These are phyloP conservation scores for Aspergillus cavernicola DNA, from an alignment of 495 filamentous ascomycete species.

Conservation along the genomic window DNA sequence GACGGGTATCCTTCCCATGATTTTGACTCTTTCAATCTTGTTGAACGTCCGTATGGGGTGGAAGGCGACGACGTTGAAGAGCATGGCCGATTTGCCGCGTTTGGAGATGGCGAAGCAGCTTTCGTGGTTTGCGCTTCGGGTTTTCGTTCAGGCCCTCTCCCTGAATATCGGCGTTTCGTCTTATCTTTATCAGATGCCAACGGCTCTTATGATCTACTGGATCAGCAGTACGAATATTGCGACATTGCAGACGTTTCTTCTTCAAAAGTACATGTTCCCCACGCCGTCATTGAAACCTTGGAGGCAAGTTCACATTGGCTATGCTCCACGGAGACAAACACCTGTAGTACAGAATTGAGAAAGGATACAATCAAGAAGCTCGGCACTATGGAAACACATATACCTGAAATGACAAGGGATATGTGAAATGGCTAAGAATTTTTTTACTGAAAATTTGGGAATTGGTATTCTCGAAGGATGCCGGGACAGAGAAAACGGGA, in stretches of 20 bases:
- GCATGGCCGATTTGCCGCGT: conserved; percentile 27
- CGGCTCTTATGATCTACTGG: conserved; percentile 72
- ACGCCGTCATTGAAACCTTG: conserved; percentile 21
- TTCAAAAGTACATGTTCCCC: conserved; percentile 36
- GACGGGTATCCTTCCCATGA: conserved; percentile 58
- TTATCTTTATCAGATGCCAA: conserved; percentile 47
- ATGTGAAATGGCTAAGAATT: not conserved
- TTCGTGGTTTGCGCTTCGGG: conserved; percentile 19
- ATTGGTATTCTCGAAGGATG: not conserved
- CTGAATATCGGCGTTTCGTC: conserved; percentile 30
- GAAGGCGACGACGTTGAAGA: conserved; percentile 17
- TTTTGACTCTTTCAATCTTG: conserved; percentile 43
- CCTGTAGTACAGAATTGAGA: not conserved
- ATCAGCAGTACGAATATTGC: conserved; percentile 48
- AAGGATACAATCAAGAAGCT: not conserved
- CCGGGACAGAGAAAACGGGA: not conserved
- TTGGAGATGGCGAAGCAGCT: conserved; percentile 21
- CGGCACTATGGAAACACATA: not conserved
- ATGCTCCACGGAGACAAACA: conserved; percentile 5
- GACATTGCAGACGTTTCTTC: conserved; percentile 33
- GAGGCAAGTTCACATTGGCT: conserved; percentile 17
- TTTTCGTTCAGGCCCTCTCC: conserved; percentile 29
- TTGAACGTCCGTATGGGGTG: conserved; percentile 34
- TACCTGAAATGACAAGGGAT: not conserved
- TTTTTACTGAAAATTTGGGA: too few species aligned